phyloP scores from a whole-genome alignment of 2,329 filamentous ascomycete species.

The Ceratocystis harringtonii region DNA sequence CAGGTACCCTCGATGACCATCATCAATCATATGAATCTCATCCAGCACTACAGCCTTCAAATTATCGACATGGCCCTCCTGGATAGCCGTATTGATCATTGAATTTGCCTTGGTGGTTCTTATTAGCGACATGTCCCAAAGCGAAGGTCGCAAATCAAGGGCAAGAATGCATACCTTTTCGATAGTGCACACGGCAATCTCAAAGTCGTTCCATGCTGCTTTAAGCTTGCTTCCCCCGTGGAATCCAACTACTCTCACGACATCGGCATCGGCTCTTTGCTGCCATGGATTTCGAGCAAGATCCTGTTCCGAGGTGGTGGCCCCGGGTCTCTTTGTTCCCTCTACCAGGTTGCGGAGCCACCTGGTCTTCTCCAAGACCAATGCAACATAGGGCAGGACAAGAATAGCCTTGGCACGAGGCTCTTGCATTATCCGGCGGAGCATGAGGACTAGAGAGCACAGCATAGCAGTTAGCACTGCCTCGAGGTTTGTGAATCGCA shows the following conservation, averaged over 20 bases:
- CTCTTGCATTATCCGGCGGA: conserved; percentile 52
- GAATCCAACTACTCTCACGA: conserved; percentile 53
- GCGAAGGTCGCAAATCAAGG: neutral
- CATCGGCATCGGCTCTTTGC: conserved; percentile 40
- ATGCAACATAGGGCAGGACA: conserved; percentile 61
- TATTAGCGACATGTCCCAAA: neutral
- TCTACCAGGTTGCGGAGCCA: conserved; percentile 56
- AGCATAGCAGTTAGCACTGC: conserved; percentile 7
- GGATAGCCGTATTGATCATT: conserved; percentile 57
- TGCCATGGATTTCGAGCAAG: conserved; percentile 34
- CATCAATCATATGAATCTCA: conserved; percentile 70
- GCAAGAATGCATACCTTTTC: conserved; percentile 40
- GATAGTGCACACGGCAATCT: conserved; percentile 65
- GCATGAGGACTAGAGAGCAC: conserved; percentile 43
- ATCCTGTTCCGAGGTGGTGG: conserved; percentile 24
- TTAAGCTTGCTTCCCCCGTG: conserved; percentile 58
- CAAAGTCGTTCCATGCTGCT: conserved; percentile 56
- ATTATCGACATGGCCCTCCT: conserved; percentile 50
- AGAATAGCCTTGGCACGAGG: conserved; percentile 52
- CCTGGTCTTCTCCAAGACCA: conserved; percentile 65
- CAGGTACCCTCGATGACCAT: conserved; percentile 59
- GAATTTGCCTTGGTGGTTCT: conserved; percentile 46
- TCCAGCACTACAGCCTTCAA: conserved; percentile 56
- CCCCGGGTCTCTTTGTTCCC: conserved; percentile 34
- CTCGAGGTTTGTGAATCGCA: neutral